Evolutionary conservation across 2,329 filamentous ascomycete species (phyloP).

Genomic region (Epichloe gansuensis): DNA sequence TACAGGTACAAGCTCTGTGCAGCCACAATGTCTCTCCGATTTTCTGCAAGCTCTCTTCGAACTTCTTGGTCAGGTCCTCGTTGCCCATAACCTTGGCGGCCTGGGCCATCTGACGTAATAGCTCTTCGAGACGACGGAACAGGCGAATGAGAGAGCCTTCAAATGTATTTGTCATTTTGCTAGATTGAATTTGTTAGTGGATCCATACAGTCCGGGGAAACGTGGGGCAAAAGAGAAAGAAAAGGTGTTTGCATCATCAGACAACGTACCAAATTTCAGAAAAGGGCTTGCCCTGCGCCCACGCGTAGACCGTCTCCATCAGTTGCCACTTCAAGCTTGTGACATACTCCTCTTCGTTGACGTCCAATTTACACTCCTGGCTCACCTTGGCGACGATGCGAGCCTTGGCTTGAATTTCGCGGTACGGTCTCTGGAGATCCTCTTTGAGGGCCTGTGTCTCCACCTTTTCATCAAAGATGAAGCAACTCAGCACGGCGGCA

Average conservation of each 20-base stretch:
- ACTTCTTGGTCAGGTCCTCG: constrained; percentile 84
- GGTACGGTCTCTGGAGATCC: constrained; percentile 73
- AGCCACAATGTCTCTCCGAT: constrained; percentile 90
- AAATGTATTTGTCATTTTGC: constrained; percentile 98
- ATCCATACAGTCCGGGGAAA: not conserved
- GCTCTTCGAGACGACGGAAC: constrained; percentile 88
- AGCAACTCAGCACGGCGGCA: constrained; percentile 78
- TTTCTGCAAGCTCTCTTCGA: constrained; percentile 74
- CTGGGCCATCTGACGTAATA: constrained; percentile 88
- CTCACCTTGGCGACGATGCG: constrained; percentile 85
- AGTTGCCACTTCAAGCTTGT: constrained; percentile 84
- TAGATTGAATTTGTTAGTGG: constrained; percentile 21
- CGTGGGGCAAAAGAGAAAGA: no score
- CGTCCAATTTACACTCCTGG: constrained; percentile 79
- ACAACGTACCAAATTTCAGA: constrained; percentile 79
- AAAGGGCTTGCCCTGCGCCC: constrained; percentile 85
- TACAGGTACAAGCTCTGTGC: constrained; percentile 88
- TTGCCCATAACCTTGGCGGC: constrained; percentile 97
- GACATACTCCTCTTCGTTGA: constrained; percentile 94
- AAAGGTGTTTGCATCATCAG: not conserved
- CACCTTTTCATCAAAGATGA: constrained; percentile 95
- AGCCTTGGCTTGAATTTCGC: constrained; percentile 79
- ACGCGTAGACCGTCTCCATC: constrained; percentile 91
- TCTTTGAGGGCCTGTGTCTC: constrained; percentile 68
- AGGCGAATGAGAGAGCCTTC: constrained; percentile 93